Base-by-base conservation (phyloP, 78 protist genomes). In the Chrysochromulina parva region DNA sequence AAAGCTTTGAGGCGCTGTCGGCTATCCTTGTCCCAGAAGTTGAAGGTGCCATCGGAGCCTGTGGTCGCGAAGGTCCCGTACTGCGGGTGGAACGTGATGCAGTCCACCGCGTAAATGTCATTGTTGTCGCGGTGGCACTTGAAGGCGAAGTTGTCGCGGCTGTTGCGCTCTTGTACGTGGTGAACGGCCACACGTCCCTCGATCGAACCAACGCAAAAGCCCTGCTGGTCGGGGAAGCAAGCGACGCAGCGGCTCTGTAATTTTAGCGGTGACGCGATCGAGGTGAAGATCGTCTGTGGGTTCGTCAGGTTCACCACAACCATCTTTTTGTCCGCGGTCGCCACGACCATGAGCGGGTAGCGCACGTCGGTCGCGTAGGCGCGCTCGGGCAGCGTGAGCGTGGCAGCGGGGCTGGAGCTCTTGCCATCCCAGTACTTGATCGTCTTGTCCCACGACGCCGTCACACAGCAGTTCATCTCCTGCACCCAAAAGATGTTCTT, bases 181-280 rank as follows among this genome's bases (percentile, higher is more conserved):
- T 95, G 96, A 58, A 97, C 89, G 48, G 96, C 96, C 24, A 95
- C 96, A 53, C 99, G 92, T 55, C 99, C 99, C 88, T 97, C 99
- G 2, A 96, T 94, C 17, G 98, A 95, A n/a, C 98, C 99, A 28
- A 96, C 16, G 69, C 96, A 95, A 87, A 92, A 96, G 86, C 98
- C 98, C 28, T 26, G 22, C 53, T 73, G 62, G 92, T 97, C 97
- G 14, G 95, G 88, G 92, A 92, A 92, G 38, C 9, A 13, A 7
- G 92, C 91, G 19, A 92, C 88, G 74, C 91, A 81, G 9, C 97
- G 90, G 54, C 94, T 94, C 92, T 96, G 98, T 89, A 66, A 91
- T 88, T 96, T 96, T 26, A 95, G 90, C 16, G 95, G 95, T 28
- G 96, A 90, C 14, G 90, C 91, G 13, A 91, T 67, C 26, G 59